These are phyloP conservation scores for Alliaria petiolata DNA, from an alignment of 345 rosid species.

Conservation along the genomic window DNA sequence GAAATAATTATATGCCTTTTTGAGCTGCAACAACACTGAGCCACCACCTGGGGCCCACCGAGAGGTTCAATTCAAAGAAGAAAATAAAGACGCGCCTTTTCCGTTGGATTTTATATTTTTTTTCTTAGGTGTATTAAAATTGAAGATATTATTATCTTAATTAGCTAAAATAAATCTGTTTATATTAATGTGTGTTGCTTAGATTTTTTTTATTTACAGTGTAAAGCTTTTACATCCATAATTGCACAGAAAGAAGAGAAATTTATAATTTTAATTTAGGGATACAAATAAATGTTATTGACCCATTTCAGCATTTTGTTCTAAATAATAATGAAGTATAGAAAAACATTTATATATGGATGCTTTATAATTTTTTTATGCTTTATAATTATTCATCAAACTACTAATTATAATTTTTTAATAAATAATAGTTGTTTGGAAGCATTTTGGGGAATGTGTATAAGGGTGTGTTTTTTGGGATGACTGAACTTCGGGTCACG, in stretches of 20 bases:
- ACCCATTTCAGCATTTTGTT: background rate
- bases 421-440: too few relatives aligned
- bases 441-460: too few relatives aligned
- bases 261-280: background rate
- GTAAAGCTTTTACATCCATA: background rate
- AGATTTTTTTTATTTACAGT: too few relatives aligned
- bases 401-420: too few relatives aligned
- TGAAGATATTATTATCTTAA: background rate
- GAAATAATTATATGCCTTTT: constrained; percentile 9
- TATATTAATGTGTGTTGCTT: background rate
- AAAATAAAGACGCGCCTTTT: constrained; percentile 17
- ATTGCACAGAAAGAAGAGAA: background rate
- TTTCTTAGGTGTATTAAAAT: too few relatives aligned
- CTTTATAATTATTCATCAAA: too few relatives aligned
- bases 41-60: constrained; percentile 1
- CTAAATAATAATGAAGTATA: background rate
- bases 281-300: background rate
- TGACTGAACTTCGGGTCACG: too few relatives aligned
- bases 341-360: too few relatives aligned
- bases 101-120: background rate
- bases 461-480: too few relatives aligned
- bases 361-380: too few relatives aligned
- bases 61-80: constrained; percentile 8
- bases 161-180: background rate
- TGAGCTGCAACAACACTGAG: background rate